Evolutionary conservation across 768 basidiomycete species (phyloP), one percentile per base, ranked within the genome.

Genomic region (Amanita pallidorosea): DNA sequence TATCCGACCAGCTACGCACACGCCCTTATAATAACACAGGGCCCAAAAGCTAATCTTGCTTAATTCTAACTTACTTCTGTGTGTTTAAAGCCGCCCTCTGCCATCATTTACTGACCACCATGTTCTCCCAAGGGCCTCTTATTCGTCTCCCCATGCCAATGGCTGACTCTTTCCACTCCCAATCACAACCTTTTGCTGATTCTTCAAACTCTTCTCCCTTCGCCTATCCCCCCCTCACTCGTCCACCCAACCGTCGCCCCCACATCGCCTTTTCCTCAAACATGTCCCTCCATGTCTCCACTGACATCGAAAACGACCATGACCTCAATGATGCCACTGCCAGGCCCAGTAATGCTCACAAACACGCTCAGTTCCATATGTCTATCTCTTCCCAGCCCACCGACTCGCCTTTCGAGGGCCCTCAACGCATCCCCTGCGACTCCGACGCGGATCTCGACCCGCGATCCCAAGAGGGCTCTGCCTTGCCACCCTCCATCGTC

Each of bases 261-360:
- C 55, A 53, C 55, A 27, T 43, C n/a, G 54, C 59, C 31, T 60
- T 61, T 27, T 51, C 62, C 23, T 60, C 57, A 31, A 53, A 60
- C 47, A 53, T 52, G 44, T 54, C 65, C 0, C 64, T 65, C 0
- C 70, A 71, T 52, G 71, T 75, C 17, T 66, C 68, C 35, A 74
- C 70, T 8, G 61, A 68, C 40, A 59, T 69, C n/a, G 57, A 65
- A 1, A 61, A 65, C 31, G 72, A 73, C 37, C 66, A 67, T 27
- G 72, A 71, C 54, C 70, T 68, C 3, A 71, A 71, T 51, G 75
- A 77, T 53, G 65, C 66, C 48, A 77, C 76, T 7, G 75, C 76
- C 11, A 64, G 73, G 7, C 76, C 76, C 1, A 62, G 68, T 3
- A 74, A 77, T 56, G 73, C 76, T 0, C 69, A 76, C 57, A 51